Evolutionary conservation across 1,139 yeast species (phyloP), one percentile per base, ranked within the genome.

Genomic region (Yamadazyma dendronema): DNA sequence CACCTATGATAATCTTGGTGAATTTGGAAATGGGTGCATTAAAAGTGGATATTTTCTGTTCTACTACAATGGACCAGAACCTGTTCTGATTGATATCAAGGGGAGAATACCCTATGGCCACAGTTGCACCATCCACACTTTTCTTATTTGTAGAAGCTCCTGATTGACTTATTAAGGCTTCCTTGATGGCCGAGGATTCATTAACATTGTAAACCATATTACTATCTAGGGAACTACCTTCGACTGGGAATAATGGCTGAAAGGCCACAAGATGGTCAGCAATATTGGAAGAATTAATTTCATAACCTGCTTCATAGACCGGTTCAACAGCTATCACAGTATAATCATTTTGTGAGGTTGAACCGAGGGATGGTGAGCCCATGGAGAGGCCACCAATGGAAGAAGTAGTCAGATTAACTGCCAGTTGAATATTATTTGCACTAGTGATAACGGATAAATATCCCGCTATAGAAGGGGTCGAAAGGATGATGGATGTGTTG

Each of bases 11-110:
- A 36, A 87, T 84, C 44, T 78, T 78, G 3, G 84, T 72, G 33
- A 89, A 62, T 43, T 71, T 74, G 19, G 70, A 60, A 4, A 84
- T 75, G 0, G 96, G 94, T 2, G 69, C 74, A 53, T 79, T 68
- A 49, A 88, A 87, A 1, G 62, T 72, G 0, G 71, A 52, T 44
- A 77, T 72, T 1, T 74, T 63, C 52, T 88, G 95, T 44, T 84
- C 83, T 7, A 89, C 79, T 0, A 82, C 62, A 1, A 90, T 79
- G n/a, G 80, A 74, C 97, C 97, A 90, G n/a, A 42, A 47, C n/a
- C 67, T 65, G 1, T 67, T 69, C 28, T 71, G 57, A 22, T 64
- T 61, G 28, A 83, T 60, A 17, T 68, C 61, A 9, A 84, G 75
- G 10, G 73, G 68, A 1, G 85, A 70, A 55, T 65, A 89, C 0